phyloP scores from a whole-genome alignment of 2,329 filamentous ascomycete genomes.

The Penicillium sp. region DNA sequence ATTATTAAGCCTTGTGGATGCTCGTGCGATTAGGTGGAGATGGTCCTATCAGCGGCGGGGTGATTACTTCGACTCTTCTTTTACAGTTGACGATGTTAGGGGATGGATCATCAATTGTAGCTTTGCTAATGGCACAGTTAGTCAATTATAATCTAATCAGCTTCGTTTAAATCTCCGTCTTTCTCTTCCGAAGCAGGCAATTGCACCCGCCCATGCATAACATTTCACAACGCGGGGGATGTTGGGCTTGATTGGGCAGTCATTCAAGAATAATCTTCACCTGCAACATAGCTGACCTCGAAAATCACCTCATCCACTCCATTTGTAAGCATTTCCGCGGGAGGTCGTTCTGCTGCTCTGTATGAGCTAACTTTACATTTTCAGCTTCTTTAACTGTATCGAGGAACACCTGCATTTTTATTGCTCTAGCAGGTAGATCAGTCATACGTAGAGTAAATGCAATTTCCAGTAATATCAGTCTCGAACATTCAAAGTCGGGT shows the following conservation, averaged over 20 bases:
- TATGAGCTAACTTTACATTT: background rate
- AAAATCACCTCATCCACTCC: too few species aligned
- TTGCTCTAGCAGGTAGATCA: too few species aligned
- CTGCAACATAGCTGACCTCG: too few species aligned
- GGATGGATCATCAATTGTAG: background rate
- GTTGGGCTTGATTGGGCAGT: background rate
- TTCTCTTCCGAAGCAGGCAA: background rate
- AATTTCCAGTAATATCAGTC: too few species aligned
- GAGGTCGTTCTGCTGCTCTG: background rate
- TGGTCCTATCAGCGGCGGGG: conserved; percentile 1
- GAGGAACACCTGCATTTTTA: too few species aligned
- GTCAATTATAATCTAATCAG: background rate
- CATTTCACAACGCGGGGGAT: background rate
- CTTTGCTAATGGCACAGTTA: background rate
- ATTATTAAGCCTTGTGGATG: conserved; percentile 6
- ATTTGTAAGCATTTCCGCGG: too few species aligned
- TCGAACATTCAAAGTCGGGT: too few species aligned
- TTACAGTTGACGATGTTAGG: background rate
- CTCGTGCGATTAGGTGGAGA: background rate
- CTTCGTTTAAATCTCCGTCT: background rate
- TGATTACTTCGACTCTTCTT: conserved; percentile 5
- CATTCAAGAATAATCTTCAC: background rate
- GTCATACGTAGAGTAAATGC: too few species aligned
- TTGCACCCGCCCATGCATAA: background rate
- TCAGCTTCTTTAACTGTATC: too few species aligned